Conservation (phyloP, 202 grass and related monocot genomes). For the Brachypodium distachyon region DNA sequence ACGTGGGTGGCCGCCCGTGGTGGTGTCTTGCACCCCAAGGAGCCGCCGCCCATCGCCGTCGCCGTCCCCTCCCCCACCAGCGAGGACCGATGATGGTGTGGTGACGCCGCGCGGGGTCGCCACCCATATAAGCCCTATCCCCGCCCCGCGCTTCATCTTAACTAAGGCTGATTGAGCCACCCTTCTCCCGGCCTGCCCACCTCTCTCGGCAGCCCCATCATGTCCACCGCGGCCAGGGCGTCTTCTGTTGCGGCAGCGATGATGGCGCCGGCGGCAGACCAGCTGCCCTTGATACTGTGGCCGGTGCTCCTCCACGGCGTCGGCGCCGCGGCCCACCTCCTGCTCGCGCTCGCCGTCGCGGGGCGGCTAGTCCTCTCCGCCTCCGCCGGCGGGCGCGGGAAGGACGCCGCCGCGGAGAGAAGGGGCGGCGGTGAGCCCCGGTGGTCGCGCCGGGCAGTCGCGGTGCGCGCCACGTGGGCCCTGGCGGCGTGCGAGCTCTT, state of each 20-base stretch:
- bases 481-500: conserved; percentile 18
- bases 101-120: neutral
- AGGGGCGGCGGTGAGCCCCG: neutral
- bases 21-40: conserved; percentile 37
- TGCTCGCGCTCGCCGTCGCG: conserved; percentile 21
- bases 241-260: neutral
- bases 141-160: neutral
- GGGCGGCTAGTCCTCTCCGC: neutral
- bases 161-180: neutral
- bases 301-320: conserved; percentile 17
- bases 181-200: neutral
- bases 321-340: conserved; percentile 3
- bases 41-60: conserved; percentile 17
- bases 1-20: neutral
- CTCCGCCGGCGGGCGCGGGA: neutral
- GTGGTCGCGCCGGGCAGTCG: conserved; percentile 12
- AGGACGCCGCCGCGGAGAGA: neutral
- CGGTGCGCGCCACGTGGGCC: conserved; percentile 20
- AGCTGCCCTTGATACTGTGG: neutral
- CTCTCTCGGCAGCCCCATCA: neutral
- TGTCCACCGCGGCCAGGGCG: neutral
- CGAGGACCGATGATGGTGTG: no score
- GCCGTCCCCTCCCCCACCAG: neutral
- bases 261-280: neutral
- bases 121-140: neutral